phyloP scores from a whole-genome alignment of 192 early-diverging fungal genomes.

The Pilobolus umbonatus region DNA sequence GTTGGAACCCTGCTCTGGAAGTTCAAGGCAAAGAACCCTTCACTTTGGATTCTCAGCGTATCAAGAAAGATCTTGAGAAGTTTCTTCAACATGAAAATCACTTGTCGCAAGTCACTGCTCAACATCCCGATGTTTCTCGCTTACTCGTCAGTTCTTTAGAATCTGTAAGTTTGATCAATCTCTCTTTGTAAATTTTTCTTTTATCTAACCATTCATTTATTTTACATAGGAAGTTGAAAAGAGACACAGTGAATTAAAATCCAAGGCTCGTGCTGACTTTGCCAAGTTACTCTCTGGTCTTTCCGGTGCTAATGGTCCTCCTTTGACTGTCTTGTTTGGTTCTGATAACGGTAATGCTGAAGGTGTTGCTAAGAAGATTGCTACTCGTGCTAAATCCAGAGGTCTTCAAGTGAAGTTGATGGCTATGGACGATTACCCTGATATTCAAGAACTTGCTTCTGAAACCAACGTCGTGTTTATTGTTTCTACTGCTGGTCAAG shows the following conservation, averaged over 20 bases:
- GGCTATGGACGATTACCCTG: constrained; percentile 76
- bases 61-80: constrained; percentile 71
- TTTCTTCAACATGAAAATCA: constrained; percentile 85
- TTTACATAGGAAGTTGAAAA: constrained; percentile 42
- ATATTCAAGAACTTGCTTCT: constrained; percentile 71
- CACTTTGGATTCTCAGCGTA: constrained; percentile 68
- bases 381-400: constrained; percentile 76
- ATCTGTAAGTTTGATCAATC: constrained; percentile 24
- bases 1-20: constrained; percentile 79
- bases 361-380: constrained; percentile 75
- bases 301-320: constrained; percentile 55
- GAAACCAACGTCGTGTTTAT: constrained; percentile 78
- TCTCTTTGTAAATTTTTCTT: constrained; percentile 6
- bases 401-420: constrained; percentile 71
- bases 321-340: constrained; percentile 83
- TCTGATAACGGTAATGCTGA: constrained; percentile 91
- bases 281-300: constrained; percentile 67
- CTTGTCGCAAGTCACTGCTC: constrained; percentile 67
- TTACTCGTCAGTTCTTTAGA: constrained; percentile 61
- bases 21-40: constrained; percentile 59
- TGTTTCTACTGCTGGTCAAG: constrained; percentile 89
- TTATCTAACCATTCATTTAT: not conserved
- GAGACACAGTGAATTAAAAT: constrained; percentile 59
- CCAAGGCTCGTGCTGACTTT: constrained; percentile 62
- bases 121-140: constrained; percentile 58